Evolutionary conservation across 306 rosid genomes (phyloP).

Genomic region (Prunus fruticosa): DNA sequence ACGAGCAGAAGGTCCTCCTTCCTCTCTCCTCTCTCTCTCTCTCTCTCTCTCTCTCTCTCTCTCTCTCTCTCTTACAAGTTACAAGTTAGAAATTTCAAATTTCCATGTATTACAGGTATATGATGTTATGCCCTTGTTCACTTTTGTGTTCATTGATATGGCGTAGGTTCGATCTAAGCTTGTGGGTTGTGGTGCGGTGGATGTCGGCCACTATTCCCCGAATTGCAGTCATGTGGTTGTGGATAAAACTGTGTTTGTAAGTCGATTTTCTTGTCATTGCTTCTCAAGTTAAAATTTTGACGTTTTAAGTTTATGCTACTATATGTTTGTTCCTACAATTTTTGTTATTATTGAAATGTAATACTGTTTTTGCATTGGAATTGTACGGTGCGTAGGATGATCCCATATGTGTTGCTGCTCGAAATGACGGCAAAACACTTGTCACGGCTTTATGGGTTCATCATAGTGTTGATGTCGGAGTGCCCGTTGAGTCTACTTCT

Average conservation of each 20-base stretch:
- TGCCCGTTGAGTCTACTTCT: constrained; percentile 51
- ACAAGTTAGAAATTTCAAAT: neutral
- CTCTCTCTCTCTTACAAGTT: neutral
- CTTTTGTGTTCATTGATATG: neutral
- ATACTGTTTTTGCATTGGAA: neutral
- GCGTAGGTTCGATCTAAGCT: constrained; percentile 71
- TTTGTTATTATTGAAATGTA: neutral
- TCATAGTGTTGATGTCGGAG: constrained; percentile 70
- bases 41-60: neutral
- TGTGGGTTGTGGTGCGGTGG: constrained; percentile 69
- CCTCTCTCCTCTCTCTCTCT: neutral
- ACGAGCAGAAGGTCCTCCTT: constrained; percentile 49
- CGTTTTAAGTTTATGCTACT: neutral
- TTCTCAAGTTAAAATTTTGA: neutral
- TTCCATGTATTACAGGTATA: neutral
- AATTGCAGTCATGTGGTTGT: constrained; percentile 79
- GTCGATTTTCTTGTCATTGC: neutral
- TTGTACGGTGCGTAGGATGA: constrained; percentile 51
- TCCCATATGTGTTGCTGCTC: constrained; percentile 72
- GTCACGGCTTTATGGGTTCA: constrained; percentile 87
- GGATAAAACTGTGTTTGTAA: constrained; percentile 57
- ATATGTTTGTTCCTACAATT: neutral
- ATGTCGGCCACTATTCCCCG: constrained; percentile 50
- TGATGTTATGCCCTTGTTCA: neutral
- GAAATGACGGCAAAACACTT: constrained; percentile 62